Evolutionary conservation across 2,329 filamentous ascomycete species (phyloP).

Genomic region (Bimuria novae-zelandiae): DNA sequence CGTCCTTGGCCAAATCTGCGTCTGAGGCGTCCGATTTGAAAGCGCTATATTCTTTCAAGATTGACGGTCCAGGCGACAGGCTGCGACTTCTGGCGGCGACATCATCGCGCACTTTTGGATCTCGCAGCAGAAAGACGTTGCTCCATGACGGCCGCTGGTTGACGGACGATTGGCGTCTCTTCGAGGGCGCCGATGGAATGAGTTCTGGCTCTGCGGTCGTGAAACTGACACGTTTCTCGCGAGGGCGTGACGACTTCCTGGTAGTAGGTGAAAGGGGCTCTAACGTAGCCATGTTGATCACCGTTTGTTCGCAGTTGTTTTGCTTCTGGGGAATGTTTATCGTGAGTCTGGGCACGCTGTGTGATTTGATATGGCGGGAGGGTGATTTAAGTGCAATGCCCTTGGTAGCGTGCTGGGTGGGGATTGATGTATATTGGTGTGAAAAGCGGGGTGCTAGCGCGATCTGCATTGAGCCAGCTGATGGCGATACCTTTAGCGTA

Average conservation of each 20-base stretch:
- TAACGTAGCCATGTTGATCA: constrained; percentile 5
- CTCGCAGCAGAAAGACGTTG: constrained; percentile 5
- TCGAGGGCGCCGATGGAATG: constrained; percentile 2
- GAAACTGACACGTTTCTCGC: constrained; percentile 8
- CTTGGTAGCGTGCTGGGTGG: constrained; percentile 1
- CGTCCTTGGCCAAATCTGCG: constrained; percentile 1
- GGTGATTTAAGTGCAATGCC: not conserved
- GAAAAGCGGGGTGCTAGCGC: constrained; percentile 8
- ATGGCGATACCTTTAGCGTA: too few relatives aligned
- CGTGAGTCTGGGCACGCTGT: not conserved
- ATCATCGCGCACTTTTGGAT: constrained; percentile 1
- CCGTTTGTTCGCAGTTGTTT: not conserved
- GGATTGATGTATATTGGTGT: constrained; percentile 6
- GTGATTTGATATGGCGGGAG: not conserved
- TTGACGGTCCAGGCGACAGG: constrained; percentile 4
- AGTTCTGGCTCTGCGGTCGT: not conserved
- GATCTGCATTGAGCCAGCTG: constrained; percentile 5
- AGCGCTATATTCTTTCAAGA: constrained; percentile 4
- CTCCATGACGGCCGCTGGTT: constrained; percentile 4
- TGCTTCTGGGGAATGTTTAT: not conserved
- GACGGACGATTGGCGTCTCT: constrained; percentile 2
- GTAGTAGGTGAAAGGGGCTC: not conserved
- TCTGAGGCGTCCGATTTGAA: constrained; percentile 4
- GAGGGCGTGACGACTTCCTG: not conserved
- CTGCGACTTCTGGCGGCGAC: not conserved